Percentiles rank a stretch among this genome's conserved stretches.
Evolutionary conservation across 768 basidiomycete genomes (phyloP).

Genomic region (Mycena vitilis): DNA sequence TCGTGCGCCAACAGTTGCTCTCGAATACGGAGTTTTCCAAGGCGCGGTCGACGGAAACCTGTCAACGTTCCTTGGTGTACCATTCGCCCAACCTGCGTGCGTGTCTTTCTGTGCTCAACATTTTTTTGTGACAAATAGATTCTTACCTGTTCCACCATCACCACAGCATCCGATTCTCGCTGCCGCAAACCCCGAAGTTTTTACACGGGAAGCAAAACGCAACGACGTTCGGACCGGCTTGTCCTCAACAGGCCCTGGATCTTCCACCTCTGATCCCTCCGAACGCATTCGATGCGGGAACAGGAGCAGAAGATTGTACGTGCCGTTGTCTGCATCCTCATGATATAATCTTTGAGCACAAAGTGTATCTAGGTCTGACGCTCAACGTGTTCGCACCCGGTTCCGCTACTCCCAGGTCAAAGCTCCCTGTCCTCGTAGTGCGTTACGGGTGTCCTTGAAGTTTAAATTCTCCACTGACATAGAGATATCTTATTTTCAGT

Average conservation of each 20-base stretch:
- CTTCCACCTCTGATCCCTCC: not conserved
- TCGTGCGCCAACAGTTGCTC: too few species aligned
- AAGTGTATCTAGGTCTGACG: conserved; percentile 49
- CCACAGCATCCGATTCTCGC: not conserved
- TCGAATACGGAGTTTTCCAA: not conserved
- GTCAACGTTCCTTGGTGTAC: not conserved
- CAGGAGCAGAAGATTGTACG: not conserved
- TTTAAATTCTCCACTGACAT: not conserved
- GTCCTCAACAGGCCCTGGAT: conserved; percentile 7
- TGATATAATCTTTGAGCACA: not conserved
- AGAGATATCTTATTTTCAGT: conserved; percentile 37
- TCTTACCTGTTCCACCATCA: not conserved
- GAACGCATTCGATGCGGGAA: too few species aligned
- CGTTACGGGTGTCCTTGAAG: not conserved
- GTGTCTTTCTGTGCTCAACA: too few species aligned
- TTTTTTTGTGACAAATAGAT: not conserved
- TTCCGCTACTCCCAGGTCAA: not conserved
- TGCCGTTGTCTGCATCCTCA: too few species aligned
- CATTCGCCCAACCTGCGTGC: not conserved
- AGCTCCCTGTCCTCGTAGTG: conserved; percentile 29
- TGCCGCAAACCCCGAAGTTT: not conserved
- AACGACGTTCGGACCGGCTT: not conserved
- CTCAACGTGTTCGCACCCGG: conserved; percentile 55
- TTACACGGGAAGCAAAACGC: conserved; percentile 1
- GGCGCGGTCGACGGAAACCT: not conserved